These are phyloP conservation scores for Rhodotorula sp. DNA, from an alignment of 1,284 basidiomycete genomes.

Conservation along the genomic window DNA sequence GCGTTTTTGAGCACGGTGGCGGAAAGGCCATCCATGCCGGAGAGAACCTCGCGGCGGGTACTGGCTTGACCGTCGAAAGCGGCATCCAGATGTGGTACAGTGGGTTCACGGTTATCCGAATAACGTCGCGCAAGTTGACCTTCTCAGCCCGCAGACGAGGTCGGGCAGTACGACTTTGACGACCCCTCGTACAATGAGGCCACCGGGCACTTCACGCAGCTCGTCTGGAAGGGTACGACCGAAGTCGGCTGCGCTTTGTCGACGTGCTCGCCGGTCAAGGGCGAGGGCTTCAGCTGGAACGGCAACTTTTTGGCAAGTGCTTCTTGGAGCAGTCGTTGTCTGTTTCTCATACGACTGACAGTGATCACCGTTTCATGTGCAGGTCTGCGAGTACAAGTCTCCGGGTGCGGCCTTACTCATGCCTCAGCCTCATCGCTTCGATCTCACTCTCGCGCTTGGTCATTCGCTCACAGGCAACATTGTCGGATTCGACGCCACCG, in stretches of 20 bases:
- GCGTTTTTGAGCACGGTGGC: conserved; percentile 23
- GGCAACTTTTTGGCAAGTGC: not conserved
- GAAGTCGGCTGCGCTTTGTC: conserved; percentile 17
- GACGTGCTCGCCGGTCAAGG: not conserved
- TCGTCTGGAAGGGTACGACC: conserved; percentile 25
- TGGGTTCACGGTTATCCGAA: not conserved
- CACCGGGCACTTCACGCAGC: conserved; percentile 27
- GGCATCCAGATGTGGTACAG: conserved; percentile 9
- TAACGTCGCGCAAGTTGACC: not conserved
- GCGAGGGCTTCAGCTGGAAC: conserved; percentile 1
- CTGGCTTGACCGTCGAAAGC: not conserved
- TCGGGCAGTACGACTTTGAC: conserved; percentile 3
- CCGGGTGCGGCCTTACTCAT: not conserved
- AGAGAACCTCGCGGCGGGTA: conserved; percentile 26
- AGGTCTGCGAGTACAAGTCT: conserved; percentile 14
- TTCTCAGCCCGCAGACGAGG: conserved; percentile 12
- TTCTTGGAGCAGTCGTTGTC: not conserved
- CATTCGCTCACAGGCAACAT: conserved; percentile 9
- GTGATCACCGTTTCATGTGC: not conserved
- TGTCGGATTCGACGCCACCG: not conserved
- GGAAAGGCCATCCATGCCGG: conserved; percentile 12
- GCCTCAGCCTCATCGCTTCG: not conserved
- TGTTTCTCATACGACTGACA: not conserved
- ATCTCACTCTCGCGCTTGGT: not conserved
- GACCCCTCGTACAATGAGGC: conserved; percentile 1